Evolutionary conservation across 2,329 filamentous ascomycete genomes (phyloP).

Genomic region (Hypoxylon sp.): DNA sequence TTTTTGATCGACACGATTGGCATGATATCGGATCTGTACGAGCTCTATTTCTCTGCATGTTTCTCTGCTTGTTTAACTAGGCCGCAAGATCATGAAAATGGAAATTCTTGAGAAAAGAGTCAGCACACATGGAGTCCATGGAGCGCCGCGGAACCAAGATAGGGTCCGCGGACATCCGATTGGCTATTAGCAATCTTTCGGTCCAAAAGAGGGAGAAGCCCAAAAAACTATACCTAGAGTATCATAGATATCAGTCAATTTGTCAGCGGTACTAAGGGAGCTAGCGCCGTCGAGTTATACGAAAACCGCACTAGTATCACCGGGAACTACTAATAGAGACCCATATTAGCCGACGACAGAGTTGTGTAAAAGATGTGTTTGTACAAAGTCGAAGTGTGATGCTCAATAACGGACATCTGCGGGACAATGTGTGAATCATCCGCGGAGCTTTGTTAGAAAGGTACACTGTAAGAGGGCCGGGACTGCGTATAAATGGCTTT

Average conservation of each 20-base stretch:
- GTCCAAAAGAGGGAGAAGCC: neutral
- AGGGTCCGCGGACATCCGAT: constrained; percentile 34
- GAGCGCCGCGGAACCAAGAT: constrained; percentile 14
- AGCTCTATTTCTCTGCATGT: constrained; percentile 34
- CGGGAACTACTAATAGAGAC: too few species aligned
- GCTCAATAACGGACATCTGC: constrained; percentile 1
- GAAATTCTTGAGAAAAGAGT: constrained; percentile 7
- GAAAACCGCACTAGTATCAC: too few species aligned
- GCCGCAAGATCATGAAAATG: neutral
- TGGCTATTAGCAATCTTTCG: neutral
- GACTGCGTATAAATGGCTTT: neutral
- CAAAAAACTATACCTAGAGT: neutral
- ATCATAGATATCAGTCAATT: neutral
- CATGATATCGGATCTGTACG: constrained; percentile 44
- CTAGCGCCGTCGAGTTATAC: too few species aligned
- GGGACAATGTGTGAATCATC: neutral
- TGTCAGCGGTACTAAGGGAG: neutral
- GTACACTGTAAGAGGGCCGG: neutral
- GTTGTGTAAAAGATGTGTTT: neutral
- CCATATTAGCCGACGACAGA: too few species aligned
- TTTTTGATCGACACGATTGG: constrained; percentile 45
- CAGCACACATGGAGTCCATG: constrained; percentile 14
- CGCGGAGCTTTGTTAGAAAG: constrained; percentile 1
- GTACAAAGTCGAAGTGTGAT: neutral
- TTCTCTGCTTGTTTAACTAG: constrained; percentile 32